Percentiles rank a stretch among this genome's conserved stretches.
Evolutionary conservation across 331 rosid species (phyloP).

Genomic region (Quercus tomentella): DNA sequence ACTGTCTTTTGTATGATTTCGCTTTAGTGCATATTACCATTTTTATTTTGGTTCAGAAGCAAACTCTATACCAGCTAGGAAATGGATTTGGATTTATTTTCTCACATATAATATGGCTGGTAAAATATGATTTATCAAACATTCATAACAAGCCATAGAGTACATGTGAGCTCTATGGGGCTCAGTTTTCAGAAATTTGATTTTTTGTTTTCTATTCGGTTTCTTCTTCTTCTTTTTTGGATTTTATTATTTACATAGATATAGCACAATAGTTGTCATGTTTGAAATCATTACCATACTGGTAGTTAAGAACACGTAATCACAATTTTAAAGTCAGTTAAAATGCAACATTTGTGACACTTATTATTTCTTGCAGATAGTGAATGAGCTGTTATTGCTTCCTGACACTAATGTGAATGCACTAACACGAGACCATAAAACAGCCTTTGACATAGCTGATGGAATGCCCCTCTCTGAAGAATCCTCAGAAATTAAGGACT

Average conservation of each 20-base stretch:
- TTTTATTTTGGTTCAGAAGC: too few relatives aligned
- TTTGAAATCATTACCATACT: background rate
- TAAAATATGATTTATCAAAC: background rate
- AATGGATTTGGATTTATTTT: too few relatives aligned
- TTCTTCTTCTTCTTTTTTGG: background rate
- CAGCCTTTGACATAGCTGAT: constrained; percentile 82
- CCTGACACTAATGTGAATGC: constrained; percentile 74
- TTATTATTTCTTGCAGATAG: constrained; percentile 57
- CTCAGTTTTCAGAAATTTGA: background rate
- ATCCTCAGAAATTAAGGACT: constrained; percentile 52
- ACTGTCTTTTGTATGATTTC: too few relatives aligned
- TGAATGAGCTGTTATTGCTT: constrained; percentile 51
- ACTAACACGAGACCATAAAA: constrained; percentile 71
- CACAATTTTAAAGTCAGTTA: background rate
- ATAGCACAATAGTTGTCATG: background rate
- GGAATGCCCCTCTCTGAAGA: constrained; percentile 74
- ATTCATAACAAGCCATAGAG: background rate
- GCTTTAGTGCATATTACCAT: too few relatives aligned
- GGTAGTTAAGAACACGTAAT: background rate
- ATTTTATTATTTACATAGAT: background rate
- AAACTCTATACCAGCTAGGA: too few relatives aligned
- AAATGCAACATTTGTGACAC: background rate
- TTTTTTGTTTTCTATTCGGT: background rate
- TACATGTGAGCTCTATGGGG: background rate
- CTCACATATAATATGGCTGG: too few relatives aligned